Evolutionary conservation across 2,329 filamentous ascomycete genomes (phyloP).

Genomic region (Thermomyces lanuginosus): DNA sequence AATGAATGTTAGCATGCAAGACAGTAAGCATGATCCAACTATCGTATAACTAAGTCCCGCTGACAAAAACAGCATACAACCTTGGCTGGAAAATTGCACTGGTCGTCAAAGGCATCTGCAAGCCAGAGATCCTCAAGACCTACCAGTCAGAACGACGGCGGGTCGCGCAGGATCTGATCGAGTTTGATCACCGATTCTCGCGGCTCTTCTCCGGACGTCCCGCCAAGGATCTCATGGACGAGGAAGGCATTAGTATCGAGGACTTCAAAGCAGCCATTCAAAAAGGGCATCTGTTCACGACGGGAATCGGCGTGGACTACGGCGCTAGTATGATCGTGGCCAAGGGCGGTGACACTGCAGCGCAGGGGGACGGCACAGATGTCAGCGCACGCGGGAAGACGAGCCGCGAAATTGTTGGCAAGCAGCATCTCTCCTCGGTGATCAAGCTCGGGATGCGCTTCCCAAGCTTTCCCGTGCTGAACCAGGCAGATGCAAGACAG

Average conservation of each 20-base stretch:
- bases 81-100: conserved; percentile 22
- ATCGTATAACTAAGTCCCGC: conserved; percentile 34
- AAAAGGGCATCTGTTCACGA: conserved; percentile 42
- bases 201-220: conserved; percentile 37
- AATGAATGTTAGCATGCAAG: conserved; percentile 22
- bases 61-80: conserved; percentile 31
- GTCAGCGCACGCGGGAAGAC: conserved; percentile 15
- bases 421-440: conserved; percentile 2
- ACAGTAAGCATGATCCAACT: conserved; percentile 9
- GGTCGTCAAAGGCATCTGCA: conserved; percentile 12
- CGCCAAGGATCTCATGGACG: conserved; percentile 39
- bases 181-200: conserved; percentile 31
- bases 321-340: conserved; percentile 28
- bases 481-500: conserved; percentile 23
- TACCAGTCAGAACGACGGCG: conserved; percentile 18
- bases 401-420: conserved; percentile 8
- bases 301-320: conserved; percentile 43
- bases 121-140: conserved; percentile 11
- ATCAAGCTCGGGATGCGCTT: conserved; percentile 22
- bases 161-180: conserved; percentile 17
- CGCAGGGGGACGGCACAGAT: conserved; percentile 34
- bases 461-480: conserved; percentile 34
- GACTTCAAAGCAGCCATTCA: conserved; percentile 43
- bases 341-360: conserved; percentile 31
- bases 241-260: conserved; percentile 43